These are phyloP conservation scores for Vitis rupestris DNA, from an alignment of 164 flowering plant species.

Conservation along the genomic window DNA sequence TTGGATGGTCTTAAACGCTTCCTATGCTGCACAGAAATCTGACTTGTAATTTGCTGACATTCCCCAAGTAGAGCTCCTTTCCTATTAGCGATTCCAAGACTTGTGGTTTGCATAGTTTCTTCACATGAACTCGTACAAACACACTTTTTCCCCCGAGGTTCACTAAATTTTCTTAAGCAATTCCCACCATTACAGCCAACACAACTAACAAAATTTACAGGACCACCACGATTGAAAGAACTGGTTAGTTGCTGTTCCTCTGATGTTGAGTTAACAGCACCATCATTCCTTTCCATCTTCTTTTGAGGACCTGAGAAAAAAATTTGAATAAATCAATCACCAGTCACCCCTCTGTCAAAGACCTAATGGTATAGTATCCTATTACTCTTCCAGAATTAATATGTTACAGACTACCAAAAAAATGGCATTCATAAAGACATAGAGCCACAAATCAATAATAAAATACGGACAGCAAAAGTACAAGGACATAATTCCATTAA, in stretches of 20 bases:
- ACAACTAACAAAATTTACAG: constrained; percentile 10
- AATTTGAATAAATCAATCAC: constrained; percentile 4
- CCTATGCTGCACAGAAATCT: constrained; percentile 5
- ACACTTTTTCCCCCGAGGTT: constrained; percentile 11
- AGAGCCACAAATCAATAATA: neutral
- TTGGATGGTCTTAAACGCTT: constrained; percentile 42
- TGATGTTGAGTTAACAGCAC: constrained; percentile 5
- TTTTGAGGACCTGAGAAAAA: constrained; percentile 28
- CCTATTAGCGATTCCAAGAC: neutral
- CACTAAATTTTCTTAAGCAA: constrained; percentile 5
- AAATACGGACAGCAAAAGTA: neutral
- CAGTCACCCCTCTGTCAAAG: neutral
- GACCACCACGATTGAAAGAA: constrained; percentile 7
- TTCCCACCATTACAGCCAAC: constrained; percentile 15
- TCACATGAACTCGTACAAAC: constrained; percentile 10
- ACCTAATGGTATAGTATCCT: neutral
- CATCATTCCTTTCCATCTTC: constrained; percentile 38
- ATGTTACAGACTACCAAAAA: neutral
- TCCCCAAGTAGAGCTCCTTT: constrained; percentile 12
- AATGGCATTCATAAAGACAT: too few species aligned
- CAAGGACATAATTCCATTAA: too few species aligned
- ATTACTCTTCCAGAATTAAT: neutral
- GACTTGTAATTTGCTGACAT: constrained; percentile 9
- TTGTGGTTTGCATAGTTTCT: constrained; percentile 4
- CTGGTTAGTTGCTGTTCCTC: constrained; percentile 14